These are phyloP conservation scores for Wallacemonas sp. DNA, from an alignment of 208 protist species.

Conservation along the genomic window DNA sequence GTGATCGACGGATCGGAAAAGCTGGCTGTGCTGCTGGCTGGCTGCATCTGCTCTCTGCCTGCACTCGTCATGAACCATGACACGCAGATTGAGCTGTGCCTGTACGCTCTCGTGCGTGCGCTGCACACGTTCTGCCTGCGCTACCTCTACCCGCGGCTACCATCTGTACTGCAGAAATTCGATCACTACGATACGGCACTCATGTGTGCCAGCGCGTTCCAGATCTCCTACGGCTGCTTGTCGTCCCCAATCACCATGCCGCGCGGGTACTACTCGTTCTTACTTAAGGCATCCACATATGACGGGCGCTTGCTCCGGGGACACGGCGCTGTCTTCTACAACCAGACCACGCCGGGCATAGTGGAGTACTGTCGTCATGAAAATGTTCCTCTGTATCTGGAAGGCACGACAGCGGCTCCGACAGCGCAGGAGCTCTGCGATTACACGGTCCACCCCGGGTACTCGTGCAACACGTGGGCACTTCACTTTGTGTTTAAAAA, in stretches of 20 bases:
- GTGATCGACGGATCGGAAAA: constrained; percentile 38
- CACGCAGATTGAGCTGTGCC: constrained; percentile 70
- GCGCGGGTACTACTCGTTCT: constrained; percentile 69
- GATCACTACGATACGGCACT: constrained; percentile 76
- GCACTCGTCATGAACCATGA: constrained; percentile 71
- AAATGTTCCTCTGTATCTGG: neutral
- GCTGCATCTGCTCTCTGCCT: constrained; percentile 65
- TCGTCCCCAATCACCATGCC: constrained; percentile 78
- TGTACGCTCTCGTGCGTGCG: constrained; percentile 77
- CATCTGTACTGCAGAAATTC: constrained; percentile 47
- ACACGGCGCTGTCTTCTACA: constrained; percentile 55
- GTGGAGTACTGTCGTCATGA: constrained; percentile 52
- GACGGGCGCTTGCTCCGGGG: constrained; percentile 62
- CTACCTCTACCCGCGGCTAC: constrained; percentile 59
- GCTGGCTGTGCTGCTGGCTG: constrained; percentile 40
- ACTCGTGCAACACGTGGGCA: constrained; percentile 69
- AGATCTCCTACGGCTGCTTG: constrained; percentile 75
- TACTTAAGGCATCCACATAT: constrained; percentile 56
- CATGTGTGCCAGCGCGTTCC: constrained; percentile 74
- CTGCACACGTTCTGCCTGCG: constrained; percentile 61
- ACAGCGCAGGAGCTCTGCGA: constrained; percentile 38
- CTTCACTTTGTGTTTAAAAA: constrained; percentile 50
- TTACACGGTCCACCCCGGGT: constrained; percentile 40
- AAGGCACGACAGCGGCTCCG: constrained; percentile 6
- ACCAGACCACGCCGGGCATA: constrained; percentile 60